Evolutionary conservation across 2,329 filamentous ascomycete genomes (phyloP).

Genomic region (Penicillium paneum): DNA sequence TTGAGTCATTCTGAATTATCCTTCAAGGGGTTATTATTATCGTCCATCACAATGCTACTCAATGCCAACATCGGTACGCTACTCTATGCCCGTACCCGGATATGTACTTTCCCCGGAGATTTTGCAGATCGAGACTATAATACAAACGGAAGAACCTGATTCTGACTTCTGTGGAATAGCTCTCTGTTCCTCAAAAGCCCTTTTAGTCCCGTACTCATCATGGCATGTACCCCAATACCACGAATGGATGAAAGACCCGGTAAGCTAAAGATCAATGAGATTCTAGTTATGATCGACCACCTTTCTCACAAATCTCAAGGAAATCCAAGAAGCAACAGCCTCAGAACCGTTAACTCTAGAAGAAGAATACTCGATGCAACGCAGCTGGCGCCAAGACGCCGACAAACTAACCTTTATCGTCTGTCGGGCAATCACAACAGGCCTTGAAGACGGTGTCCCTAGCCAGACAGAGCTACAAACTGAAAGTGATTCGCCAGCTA

Average conservation of each 20-base stretch:
- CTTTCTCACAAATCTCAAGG: slow-evolving; percentile 31
- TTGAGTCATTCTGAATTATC: not conserved
- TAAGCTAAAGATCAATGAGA: slow-evolving; percentile 20
- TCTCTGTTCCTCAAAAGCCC: slow-evolving; percentile 60
- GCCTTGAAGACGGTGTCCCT: not conserved
- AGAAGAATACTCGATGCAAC: slow-evolving; percentile 87
- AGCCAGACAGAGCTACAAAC: slow-evolving; percentile 25
- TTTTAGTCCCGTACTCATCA: slow-evolving; percentile 79
- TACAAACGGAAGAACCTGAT: not conserved
- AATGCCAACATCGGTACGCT: slow-evolving; percentile 36
- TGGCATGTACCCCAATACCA: slow-evolving; percentile 83
- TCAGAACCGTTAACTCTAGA: slow-evolving; percentile 77
- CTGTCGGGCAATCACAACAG: slow-evolving; percentile 53
- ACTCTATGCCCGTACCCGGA: not conserved
- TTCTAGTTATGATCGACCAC: not conserved
- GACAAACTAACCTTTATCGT: slow-evolving; percentile 94
- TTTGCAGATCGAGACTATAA: not conserved
- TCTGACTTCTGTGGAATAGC: slow-evolving; percentile 48
- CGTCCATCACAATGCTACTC: slow-evolving; percentile 28
- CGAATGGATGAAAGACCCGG: slow-evolving; percentile 84
- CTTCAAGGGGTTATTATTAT: not conserved
- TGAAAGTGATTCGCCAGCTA: slow-evolving; percentile 52
- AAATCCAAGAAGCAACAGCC: slow-evolving; percentile 78
- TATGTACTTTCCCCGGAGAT: not conserved
- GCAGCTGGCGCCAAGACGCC: slow-evolving; percentile 73